Percentiles rank a stretch among this genome's conserved stretches.
phyloP scores from a whole-genome alignment of 1,139 yeast genomes.

The Candida neerlandica region DNA sequence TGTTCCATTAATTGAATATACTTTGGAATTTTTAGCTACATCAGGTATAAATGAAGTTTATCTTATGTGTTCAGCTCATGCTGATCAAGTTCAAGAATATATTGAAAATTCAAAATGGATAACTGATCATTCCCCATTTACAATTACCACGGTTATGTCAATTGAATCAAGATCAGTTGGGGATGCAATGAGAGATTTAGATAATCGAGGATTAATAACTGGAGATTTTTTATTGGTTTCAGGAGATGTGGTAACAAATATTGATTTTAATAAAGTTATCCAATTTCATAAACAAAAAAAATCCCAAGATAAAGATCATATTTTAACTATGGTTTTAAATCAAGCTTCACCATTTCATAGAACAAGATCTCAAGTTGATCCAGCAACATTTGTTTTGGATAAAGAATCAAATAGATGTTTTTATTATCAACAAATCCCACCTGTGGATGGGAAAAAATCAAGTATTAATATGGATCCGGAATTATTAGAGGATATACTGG shows the following conservation, averaged over 20 bases:
- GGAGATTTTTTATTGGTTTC: conserved; percentile 88
- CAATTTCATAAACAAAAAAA: conserved; percentile 73
- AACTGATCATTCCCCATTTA: conserved; percentile 72
- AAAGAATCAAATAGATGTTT: conserved; percentile 73
- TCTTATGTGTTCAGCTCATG: conserved; percentile 87
- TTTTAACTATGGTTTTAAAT: conserved; percentile 89
- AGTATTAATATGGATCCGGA: conserved; percentile 81
- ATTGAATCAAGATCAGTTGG: conserved; percentile 92
- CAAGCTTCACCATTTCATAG: conserved; percentile 87
- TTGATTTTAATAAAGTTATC: conserved; percentile 75
- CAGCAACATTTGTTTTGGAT: conserved; percentile 84
- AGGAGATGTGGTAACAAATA: conserved; percentile 92
- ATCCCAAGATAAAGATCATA: conserved; percentile 80
- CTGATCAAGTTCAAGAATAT: conserved; percentile 82
- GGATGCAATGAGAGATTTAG: conserved; percentile 95
- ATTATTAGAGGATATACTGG: conserved; percentile 69
- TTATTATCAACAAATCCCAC: conserved; percentile 76
- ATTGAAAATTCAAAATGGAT: conserved; percentile 85
- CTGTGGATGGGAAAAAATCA: conserved; percentile 55
- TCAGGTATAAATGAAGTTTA: conserved; percentile 90
- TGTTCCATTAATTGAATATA: conserved; percentile 91
- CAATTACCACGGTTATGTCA: conserved; percentile 75
- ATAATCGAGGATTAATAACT: conserved; percentile 82
- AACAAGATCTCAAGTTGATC: conserved; percentile 74
- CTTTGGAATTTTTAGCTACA: conserved; percentile 88